Evolutionary conservation across 2,329 filamentous ascomycete genomes (phyloP).

Genomic region (Dryadomyces quercivorus): DNA sequence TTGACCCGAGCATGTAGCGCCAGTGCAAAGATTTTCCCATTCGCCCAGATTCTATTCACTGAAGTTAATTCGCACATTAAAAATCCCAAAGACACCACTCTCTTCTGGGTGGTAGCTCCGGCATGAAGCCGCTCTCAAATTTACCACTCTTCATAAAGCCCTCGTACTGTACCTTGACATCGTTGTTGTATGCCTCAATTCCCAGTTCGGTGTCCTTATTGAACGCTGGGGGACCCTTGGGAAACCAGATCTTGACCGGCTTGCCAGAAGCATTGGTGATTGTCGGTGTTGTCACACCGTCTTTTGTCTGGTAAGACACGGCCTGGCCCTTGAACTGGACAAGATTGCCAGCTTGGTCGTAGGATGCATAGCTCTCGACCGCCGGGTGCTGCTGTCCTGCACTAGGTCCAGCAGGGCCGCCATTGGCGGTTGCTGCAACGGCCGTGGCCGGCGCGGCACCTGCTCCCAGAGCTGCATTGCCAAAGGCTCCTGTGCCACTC

Average conservation of each 20-base stretch:
- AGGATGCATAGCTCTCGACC: slow-evolving; percentile 16
- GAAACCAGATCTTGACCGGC: slow-evolving; percentile 56
- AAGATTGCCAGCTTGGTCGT: slow-evolving; percentile 14
- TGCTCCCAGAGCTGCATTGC: neutral
- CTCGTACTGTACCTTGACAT: slow-evolving; percentile 45
- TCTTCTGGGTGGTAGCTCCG: slow-evolving; percentile 62
- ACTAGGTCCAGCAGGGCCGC: slow-evolving; percentile 9
- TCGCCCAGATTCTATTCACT: neutral
- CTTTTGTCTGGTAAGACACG: slow-evolving; percentile 27
- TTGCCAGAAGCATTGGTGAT: slow-evolving; percentile 10
- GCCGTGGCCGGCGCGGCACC: neutral
- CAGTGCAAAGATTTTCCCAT: neutral
- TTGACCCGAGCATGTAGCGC: too few relatives aligned
- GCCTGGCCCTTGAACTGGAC: slow-evolving; percentile 20
- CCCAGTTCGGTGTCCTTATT: slow-evolving; percentile 51
- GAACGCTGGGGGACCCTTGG: slow-evolving; percentile 53
- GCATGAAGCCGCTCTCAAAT: slow-evolving; percentile 63
- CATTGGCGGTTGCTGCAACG: neutral
- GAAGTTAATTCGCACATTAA: slow-evolving; percentile 20
- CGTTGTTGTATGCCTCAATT: slow-evolving; percentile 32
- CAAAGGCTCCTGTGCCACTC: slow-evolving; percentile 3
- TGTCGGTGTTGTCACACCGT: slow-evolving; percentile 18
- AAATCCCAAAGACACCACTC: slow-evolving; percentile 69
- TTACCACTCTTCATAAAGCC: slow-evolving; percentile 50
- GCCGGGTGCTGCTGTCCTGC: slow-evolving; percentile 19